Evolutionary conservation across 164 flowering plant genomes (phyloP).

Genomic region (Piper betle): DNA sequence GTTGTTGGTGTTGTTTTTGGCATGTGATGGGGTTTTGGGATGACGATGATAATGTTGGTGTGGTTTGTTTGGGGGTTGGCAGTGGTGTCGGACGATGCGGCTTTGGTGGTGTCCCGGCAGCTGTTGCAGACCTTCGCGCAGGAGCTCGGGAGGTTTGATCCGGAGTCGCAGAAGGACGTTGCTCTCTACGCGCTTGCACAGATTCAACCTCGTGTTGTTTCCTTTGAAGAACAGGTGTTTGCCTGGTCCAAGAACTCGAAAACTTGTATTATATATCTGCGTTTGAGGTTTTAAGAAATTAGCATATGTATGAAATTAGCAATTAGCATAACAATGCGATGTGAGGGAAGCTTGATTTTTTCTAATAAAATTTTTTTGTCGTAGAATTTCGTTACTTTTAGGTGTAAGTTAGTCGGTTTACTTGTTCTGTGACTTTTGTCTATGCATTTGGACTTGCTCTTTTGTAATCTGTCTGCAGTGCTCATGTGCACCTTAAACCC

Average conservation of each 20-base stretch:
- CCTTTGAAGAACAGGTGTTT: constrained; percentile 94
- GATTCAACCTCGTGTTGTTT: constrained; percentile 95
- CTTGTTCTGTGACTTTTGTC: no score
- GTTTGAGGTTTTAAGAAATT: no score
- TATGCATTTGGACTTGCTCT: no score
- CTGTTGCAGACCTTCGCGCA: constrained; percentile 76
- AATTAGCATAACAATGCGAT: no score
- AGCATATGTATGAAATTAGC: no score
- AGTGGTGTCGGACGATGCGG: constrained; percentile 90
- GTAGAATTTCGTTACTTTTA: no score
- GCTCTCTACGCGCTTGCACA: constrained; percentile 75
- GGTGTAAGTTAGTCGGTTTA: no score
- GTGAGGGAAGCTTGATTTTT: no score
- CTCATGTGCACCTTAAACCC: no score
- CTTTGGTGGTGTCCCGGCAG: constrained; percentile 94
- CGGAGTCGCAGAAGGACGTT: constrained; percentile 82
- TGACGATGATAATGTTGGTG: neutral
- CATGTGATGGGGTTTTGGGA: neutral
- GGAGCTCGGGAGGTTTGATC: constrained; percentile 59
- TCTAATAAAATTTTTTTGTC: no score
- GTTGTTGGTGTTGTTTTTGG: neutral
- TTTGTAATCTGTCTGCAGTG: no score
- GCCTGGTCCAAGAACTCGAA: neutral
- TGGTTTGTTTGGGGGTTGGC: constrained; percentile 1
- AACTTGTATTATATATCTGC: no score